Evolutionary conservation across 108 stramenopile genomes (phyloP).

Genomic region (Nitzschia sp.): DNA sequence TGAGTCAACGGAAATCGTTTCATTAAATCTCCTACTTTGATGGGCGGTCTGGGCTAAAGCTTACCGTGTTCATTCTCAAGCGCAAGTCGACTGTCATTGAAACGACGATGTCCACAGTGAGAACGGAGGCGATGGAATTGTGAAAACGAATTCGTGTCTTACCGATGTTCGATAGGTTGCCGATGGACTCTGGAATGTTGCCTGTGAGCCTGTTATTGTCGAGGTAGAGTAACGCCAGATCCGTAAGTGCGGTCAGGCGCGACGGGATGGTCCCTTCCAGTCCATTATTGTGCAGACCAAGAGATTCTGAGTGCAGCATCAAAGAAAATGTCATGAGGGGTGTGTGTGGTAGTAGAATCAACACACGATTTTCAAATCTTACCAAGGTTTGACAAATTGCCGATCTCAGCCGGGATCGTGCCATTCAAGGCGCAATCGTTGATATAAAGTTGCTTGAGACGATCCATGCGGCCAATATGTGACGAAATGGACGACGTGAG

Average conservation of each 20-base stretch:
- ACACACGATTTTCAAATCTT: too few species aligned
- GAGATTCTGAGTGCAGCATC: not conserved
- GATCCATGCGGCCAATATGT: constrained; percentile 18
- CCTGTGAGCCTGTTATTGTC: constrained; percentile 37
- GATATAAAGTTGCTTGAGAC: constrained; percentile 40
- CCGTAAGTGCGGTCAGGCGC: constrained; percentile 30
- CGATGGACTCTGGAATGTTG: constrained; percentile 23
- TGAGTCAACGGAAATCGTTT: too few species aligned
- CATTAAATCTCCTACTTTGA: too few species aligned
- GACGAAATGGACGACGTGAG: constrained; percentile 16
- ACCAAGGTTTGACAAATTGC: constrained; percentile 36
- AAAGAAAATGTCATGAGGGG: too few species aligned
- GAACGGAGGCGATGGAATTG: too few species aligned
- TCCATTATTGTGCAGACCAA: constrained; percentile 61
- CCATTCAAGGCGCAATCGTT: constrained; percentile 53
- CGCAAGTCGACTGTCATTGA: constrained; percentile 18
- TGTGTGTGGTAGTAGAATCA: not conserved
- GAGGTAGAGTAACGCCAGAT: constrained; percentile 30
- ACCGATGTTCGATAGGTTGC: constrained; percentile 5
- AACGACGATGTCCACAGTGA: too few species aligned
- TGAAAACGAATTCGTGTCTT: not conserved
- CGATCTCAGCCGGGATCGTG: constrained; percentile 51
- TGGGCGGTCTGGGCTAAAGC: not conserved
- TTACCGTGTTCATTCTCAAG: constrained; percentile 4
- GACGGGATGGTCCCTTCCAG: constrained; percentile 63